Percentiles rank a stretch among this genome's conserved stretches.
These are phyloP conservation scores for Ganoderma lingzhi DNA, from an alignment of 1,284 basidiomycete genomes.

Conservation along the genomic window DNA sequence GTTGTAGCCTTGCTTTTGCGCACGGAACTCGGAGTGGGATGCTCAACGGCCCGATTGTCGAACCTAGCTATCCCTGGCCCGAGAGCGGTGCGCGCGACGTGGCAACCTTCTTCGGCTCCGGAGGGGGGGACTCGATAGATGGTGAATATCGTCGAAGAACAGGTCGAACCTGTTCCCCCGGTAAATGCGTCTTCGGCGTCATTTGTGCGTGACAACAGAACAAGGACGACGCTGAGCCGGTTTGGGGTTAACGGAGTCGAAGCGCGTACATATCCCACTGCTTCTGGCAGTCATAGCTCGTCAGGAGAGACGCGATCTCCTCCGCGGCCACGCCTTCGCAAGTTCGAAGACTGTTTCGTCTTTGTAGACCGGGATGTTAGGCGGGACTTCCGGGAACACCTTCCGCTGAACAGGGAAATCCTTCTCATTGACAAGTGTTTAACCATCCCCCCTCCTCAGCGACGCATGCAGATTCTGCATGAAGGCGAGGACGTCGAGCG, in stretches of 20 bases:
- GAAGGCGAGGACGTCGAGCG: constrained; percentile 82
- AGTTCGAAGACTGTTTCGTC: constrained; percentile 94
- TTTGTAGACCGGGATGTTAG: constrained; percentile 85
- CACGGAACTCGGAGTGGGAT: too few species aligned
- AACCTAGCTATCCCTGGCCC: too few species aligned
- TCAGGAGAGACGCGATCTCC: constrained; percentile 81
- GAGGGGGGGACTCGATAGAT: too few species aligned
- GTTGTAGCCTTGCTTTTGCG: too few species aligned
- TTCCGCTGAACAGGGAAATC: constrained; percentile 84
- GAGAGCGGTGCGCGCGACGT: too few species aligned
- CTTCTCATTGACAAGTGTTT: constrained; percentile 86
- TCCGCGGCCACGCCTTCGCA: constrained; percentile 96
- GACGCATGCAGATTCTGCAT: constrained; percentile 77
- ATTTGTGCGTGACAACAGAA: too few species aligned
- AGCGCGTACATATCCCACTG: constrained; percentile 89
- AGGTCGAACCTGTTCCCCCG: too few species aligned
- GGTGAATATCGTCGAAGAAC: too few species aligned
- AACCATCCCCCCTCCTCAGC: constrained; percentile 72
- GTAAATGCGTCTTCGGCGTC: too few species aligned
- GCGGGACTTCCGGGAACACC: constrained; percentile 80
- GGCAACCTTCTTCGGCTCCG: too few species aligned
- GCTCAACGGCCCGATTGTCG: too few species aligned
- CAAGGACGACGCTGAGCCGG: too few species aligned
- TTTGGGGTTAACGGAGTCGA: constrained; percentile 73
- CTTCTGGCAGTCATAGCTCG: constrained; percentile 76